Percentiles rank a stretch among this genome's conserved stretches.
Conservation (phyloP, 2,329 filamentous ascomycete genomes). For the Ceratocystis ficicola region DNA sequence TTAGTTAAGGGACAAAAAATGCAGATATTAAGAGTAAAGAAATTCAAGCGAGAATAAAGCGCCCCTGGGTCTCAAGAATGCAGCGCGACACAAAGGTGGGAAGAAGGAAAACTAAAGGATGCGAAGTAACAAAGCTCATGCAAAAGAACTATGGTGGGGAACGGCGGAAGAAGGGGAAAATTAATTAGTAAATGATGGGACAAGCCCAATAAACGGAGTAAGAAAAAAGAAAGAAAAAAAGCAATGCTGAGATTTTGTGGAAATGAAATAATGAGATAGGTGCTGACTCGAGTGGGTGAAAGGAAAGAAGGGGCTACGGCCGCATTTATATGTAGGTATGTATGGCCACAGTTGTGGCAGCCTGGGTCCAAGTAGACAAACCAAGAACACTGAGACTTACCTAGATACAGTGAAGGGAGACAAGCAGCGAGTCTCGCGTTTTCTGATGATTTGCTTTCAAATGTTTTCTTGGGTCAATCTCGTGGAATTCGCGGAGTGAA, state of each 20-base stretch:
- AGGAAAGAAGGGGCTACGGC: background rate
- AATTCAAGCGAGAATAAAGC: conserved; percentile 7
- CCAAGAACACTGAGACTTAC: background rate
- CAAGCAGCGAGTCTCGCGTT: background rate
- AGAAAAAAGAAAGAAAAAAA: background rate
- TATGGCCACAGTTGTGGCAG: conserved; percentile 3
- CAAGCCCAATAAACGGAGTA: background rate
- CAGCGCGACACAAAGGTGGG: background rate
- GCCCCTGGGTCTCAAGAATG: conserved; percentile 8
- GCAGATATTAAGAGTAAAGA: conserved; percentile 9
- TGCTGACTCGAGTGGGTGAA: background rate
- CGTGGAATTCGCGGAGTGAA: conserved; percentile 14
- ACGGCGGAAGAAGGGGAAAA: conserved; percentile 7
- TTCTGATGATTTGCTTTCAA: background rate
- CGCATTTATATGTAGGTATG: conserved; percentile 1
- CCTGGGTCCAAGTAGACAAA: background rate
- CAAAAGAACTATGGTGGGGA: conserved; percentile 19
- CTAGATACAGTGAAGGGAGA: background rate
- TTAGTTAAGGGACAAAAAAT: conserved; percentile 11
- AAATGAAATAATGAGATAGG: background rate
- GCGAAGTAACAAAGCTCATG: conserved; percentile 15
- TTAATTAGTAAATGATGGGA: conserved; percentile 14
- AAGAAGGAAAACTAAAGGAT: conserved; percentile 2
- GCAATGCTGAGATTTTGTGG: conserved; percentile 1
- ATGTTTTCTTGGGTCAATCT: conserved; percentile 13